A percentile compares a stretch with the other conserved stretches of the same genome.
Conservation (phyloP, 2,329 filamentous ascomycete genomes). For the Sporothrix luriei region DNA sequence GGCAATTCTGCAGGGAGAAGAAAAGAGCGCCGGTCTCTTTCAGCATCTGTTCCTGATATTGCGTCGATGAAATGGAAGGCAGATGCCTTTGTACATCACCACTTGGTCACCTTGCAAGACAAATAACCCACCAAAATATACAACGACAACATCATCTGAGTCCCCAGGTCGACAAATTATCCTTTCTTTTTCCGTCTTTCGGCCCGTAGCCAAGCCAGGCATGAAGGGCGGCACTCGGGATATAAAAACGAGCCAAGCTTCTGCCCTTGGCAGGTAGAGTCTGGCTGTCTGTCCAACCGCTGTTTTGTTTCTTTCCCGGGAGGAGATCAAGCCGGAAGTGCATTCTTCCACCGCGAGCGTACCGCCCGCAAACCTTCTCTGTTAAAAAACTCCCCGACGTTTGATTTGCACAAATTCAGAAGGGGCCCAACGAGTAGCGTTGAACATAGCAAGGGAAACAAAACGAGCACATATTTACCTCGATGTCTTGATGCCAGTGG, state of each 20-base stretch:
- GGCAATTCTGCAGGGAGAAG: too few species aligned
- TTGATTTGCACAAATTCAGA: constrained; percentile 18
- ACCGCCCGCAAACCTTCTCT: not conserved
- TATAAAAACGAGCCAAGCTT: not conserved
- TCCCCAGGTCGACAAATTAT: not conserved
- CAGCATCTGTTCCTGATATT: too few species aligned
- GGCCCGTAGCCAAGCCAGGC: not conserved
- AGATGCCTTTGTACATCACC: not conserved
- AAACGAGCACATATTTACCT: not conserved
- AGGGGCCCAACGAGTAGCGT: not conserved
- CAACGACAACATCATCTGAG: not conserved
- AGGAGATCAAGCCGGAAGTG: constrained; percentile 17
- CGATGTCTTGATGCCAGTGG: not conserved
- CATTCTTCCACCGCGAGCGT: not conserved
- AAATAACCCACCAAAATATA: not conserved
- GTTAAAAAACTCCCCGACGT: constrained; percentile 23
- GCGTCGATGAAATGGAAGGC: not conserved
- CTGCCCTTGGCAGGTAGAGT: too few species aligned
- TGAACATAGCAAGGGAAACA: not conserved
- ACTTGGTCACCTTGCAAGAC: not conserved
- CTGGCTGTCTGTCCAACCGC: not conserved
- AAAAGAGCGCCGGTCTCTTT: too few species aligned
- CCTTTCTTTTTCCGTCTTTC: not conserved
- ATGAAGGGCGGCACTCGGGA: not conserved
- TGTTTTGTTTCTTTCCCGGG: constrained; percentile 5